These are phyloP conservation scores for Poa annua DNA, from an alignment of 176 grass and related monocot genomes.

Conservation along the genomic window DNA sequence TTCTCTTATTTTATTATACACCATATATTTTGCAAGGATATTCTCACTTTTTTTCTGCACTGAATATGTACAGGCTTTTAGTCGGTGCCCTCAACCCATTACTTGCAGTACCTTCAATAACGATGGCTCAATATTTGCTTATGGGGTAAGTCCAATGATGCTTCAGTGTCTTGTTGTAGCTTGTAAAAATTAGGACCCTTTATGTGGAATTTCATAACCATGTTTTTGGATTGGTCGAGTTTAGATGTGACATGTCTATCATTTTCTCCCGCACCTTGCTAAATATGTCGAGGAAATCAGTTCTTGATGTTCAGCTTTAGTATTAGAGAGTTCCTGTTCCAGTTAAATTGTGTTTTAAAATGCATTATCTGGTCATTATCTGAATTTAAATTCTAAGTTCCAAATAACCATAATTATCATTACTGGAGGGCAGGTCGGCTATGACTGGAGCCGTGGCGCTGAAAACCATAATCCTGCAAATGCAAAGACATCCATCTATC, in stretches of 20 bases:
- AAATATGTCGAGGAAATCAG: neutral
- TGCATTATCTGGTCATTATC: neutral
- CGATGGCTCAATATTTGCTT: slow-evolving; percentile 96
- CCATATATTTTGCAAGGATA: slow-evolving; percentile 36
- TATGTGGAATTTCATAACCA: neutral
- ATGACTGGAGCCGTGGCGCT: slow-evolving; percentile 96
- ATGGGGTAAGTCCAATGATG: slow-evolving; percentile 66
- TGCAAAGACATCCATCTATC: slow-evolving; percentile 96
- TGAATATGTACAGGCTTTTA: slow-evolving; percentile 64
- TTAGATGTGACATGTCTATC: neutral
- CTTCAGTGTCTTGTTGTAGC: slow-evolving; percentile 18
- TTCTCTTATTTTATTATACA: neutral
- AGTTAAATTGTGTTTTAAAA: neutral
- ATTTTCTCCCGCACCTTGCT: neutral
- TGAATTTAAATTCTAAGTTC: neutral
- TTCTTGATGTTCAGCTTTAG: neutral
- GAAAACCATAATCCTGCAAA: slow-evolving; percentile 90
- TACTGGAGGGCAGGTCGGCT: slow-evolving; percentile 63
- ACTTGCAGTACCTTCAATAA: slow-evolving; percentile 90
- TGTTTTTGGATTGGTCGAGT: neutral
- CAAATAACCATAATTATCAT: neutral
- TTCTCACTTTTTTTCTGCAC: slow-evolving; percentile 3
- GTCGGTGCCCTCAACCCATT: slow-evolving; percentile 82
- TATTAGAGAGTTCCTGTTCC: neutral
- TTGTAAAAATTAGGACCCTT: neutral